A percentile compares a stretch with the other conserved stretches of the same genome.
Evolutionary conservation across 108 stramenopile genomes (phyloP).

Genomic region (Parietichytrium sp.): DNA sequence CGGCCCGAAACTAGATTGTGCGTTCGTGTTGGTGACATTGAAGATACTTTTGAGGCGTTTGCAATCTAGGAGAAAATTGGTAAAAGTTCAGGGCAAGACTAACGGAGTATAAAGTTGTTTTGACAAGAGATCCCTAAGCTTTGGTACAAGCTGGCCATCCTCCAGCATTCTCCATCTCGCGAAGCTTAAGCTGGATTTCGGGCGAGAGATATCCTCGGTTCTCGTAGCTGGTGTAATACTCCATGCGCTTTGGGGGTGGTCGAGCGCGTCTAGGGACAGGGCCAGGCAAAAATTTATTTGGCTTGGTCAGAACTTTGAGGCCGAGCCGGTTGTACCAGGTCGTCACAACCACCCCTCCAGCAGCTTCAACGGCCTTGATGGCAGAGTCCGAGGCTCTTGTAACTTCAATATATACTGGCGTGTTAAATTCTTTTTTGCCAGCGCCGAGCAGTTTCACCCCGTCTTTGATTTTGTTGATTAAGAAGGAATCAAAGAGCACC

Average conservation of each 20-base stretch:
- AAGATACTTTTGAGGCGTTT: too few species aligned
- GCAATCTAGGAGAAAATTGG: too few species aligned
- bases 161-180: too few species aligned
- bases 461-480: slow-evolving; percentile 73
- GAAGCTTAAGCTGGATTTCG: slow-evolving; percentile 71
- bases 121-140: too few species aligned
- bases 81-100: too few species aligned
- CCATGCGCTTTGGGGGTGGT: slow-evolving; percentile 87
- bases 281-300: slow-evolving; percentile 74
- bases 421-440: slow-evolving; percentile 56
- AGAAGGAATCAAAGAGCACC: slow-evolving; percentile 79
- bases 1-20: too few species aligned
- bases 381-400: slow-evolving; percentile 78
- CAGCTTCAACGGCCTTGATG: slow-evolving; percentile 81
- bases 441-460: slow-evolving; percentile 76
- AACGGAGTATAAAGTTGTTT: too few species aligned
- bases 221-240: slow-evolving; percentile 84
- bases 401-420: slow-evolving; percentile 82
- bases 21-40: too few species aligned
- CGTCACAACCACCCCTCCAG: slow-evolving; percentile 91
- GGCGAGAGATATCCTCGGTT: slow-evolving; percentile 90
- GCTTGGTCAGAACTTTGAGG: slow-evolving; percentile 83
- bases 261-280: slow-evolving; percentile 77
- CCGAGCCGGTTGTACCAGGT: slow-evolving; percentile 89
- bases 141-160: too few species aligned